These are phyloP conservation scores for Pezicula neosporulosa DNA, from an alignment of 2,329 filamentous ascomycete species.

Conservation along the genomic window DNA sequence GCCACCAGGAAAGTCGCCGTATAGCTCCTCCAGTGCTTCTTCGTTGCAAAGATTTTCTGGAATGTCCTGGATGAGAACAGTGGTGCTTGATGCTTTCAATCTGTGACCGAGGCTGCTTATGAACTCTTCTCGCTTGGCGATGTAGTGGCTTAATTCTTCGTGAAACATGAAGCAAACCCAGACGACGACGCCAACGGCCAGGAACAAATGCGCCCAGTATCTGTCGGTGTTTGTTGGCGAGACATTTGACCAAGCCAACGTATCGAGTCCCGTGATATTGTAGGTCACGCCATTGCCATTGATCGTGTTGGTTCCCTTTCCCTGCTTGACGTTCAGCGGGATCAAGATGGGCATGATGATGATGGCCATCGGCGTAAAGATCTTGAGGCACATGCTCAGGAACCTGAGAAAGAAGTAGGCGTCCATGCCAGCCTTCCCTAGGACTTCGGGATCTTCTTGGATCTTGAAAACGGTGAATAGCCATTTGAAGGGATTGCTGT, in stretches of 20 bases:
- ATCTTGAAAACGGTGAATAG: slow-evolving; percentile 23
- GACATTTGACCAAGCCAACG: slow-evolving; percentile 28
- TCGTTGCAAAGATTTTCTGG: slow-evolving; percentile 23
- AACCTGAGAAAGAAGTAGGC: slow-evolving; percentile 27
- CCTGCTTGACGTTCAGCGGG: slow-evolving; percentile 25
- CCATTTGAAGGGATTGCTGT: slow-evolving; percentile 25
- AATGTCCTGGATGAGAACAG: slow-evolving; percentile 30
- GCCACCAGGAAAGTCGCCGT: slow-evolving; percentile 26
- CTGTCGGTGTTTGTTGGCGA: slow-evolving; percentile 21
- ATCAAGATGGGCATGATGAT: slow-evolving; percentile 26
- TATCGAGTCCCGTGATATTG: slow-evolving; percentile 28
- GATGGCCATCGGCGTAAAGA: slow-evolving; percentile 25
- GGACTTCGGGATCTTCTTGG: slow-evolving; percentile 15
- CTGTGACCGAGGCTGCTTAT: slow-evolving; percentile 23
- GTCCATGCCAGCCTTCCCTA: slow-evolving; percentile 23
- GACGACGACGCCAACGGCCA: slow-evolving; percentile 22
- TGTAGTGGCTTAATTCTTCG: slow-evolving; percentile 26
- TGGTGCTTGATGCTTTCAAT: slow-evolving; percentile 26
- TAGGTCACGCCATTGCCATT: slow-evolving; percentile 13
- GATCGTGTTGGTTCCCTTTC: slow-evolving; percentile 18
- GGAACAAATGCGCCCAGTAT: slow-evolving; percentile 29
- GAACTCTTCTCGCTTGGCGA: slow-evolving; percentile 26
- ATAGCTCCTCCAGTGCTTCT: slow-evolving; percentile 24
- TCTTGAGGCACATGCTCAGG: slow-evolving; percentile 22
- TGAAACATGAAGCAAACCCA: slow-evolving; percentile 28